Evolutionary conservation across 352 stramenopile species (phyloP).

Genomic region (Phytophthora syringae): DNA sequence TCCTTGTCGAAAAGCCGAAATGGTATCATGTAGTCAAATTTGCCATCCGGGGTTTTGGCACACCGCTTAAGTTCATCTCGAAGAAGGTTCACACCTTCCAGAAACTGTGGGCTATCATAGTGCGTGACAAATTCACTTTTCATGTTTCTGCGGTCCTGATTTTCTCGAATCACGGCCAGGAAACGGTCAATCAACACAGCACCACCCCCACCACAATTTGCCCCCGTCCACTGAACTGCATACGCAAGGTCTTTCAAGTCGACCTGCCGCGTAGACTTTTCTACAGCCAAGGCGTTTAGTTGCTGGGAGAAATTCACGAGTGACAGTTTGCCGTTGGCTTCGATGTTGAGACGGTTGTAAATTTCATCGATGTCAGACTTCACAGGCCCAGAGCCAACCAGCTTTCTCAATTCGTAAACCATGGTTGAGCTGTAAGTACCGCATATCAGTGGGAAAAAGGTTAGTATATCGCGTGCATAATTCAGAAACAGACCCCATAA

Average conservation of each 20-base stretch:
- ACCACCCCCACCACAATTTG: constrained; percentile 75
- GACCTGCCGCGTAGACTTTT: constrained; percentile 56
- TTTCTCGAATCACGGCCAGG: constrained; percentile 67
- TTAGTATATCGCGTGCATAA: neutral
- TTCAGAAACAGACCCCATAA: neutral
- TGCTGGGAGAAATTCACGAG: constrained; percentile 66
- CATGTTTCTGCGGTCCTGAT: constrained; percentile 80
- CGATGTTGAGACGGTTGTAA: constrained; percentile 77
- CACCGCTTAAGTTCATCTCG: constrained; percentile 77
- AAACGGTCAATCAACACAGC: constrained; percentile 80
- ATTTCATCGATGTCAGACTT: constrained; percentile 50
- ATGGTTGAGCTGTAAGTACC: constrained; percentile 48
- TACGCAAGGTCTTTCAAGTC: constrained; percentile 82
- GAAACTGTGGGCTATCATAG: constrained; percentile 79
- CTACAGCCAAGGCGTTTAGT: constrained; percentile 57
- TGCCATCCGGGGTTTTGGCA: constrained; percentile 81
- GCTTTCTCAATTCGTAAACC: constrained; percentile 76
- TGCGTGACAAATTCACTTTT: constrained; percentile 86
- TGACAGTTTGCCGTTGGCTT: constrained; percentile 74
- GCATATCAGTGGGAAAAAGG: constrained; percentile 4
- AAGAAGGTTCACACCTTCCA: constrained; percentile 75
- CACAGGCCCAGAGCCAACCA: constrained; percentile 51
- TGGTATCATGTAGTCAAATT: constrained; percentile 73
- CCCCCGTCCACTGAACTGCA: constrained; percentile 72
- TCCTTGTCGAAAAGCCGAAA: constrained; percentile 83